Conservation (phyloP, 2,329 filamentous ascomycete genomes). For the Capronia epimyces region DNA sequence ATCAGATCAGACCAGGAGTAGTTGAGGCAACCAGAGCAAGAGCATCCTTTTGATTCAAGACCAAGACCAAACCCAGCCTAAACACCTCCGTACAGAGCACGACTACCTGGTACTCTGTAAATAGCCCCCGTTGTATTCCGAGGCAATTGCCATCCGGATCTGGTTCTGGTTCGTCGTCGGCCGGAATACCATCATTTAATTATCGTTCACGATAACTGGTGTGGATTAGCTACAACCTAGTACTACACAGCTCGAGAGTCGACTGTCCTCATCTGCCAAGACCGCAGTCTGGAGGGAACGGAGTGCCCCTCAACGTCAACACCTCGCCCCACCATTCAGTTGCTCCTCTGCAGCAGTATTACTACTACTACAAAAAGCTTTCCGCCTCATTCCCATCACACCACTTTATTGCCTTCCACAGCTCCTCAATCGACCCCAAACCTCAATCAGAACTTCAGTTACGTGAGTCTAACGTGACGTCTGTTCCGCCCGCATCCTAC, state of each 20-base stretch:
- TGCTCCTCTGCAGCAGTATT: not conserved
- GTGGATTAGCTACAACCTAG: too few relatives aligned
- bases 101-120: too few relatives aligned
- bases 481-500: not conserved
- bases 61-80: too few relatives aligned
- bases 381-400: constrained; percentile 23
- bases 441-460: constrained; percentile 2
- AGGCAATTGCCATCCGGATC: constrained; percentile 2
- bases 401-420: constrained; percentile 14
- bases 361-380: constrained; percentile 20
- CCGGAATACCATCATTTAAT: not conserved
- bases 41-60: too few relatives aligned
- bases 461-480: constrained; percentile 9
- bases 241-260: too few relatives aligned
- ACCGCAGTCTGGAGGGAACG: not conserved
- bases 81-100: too few relatives aligned
- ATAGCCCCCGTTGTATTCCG: not conserved
- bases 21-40: not conserved
- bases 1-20: too few relatives aligned
- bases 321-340: constrained; percentile 19
- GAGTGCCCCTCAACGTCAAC: constrained; percentile 24
- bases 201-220: constrained; percentile 10
- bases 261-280: not conserved
- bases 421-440: constrained; percentile 1
- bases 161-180: constrained; percentile 7